Evolutionary conservation across 2,329 filamentous ascomycete genomes (phyloP), one percentile per base, ranked within the genome.

Genomic region (Ramichloridium luteum): DNA sequence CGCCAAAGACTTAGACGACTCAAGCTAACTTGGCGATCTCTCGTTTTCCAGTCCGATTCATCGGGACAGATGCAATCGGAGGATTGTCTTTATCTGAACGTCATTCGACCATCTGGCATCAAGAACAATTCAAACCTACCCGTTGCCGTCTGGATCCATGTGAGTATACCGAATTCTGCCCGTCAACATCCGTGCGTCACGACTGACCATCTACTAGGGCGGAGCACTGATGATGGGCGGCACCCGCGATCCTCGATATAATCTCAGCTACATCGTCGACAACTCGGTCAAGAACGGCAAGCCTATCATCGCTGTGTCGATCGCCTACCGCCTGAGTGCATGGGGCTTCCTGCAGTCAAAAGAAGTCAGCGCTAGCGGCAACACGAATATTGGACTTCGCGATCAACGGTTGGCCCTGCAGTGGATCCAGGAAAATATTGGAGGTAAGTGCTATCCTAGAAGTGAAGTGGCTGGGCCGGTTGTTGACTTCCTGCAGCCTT

Each of bases 281-380:
- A 58, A 62, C 30, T 51, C 53, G 10, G 48, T 56, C 14, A 47
- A 47, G 25, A 55, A 58, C 26, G 59, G 58, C 26, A 61, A 56
- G 27, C 66, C 67, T 6, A 56, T 80, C 31, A 59, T 80, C 25
- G 70, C 61, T 18, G 63, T 77, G 30, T 69, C 63, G 49, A 68
- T 77, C 49, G 72, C 70, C 53, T 74, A 80, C 53, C 66, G 78
- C 6, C 64, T 81, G 29, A 73, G 74, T 2, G 68, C 72, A 4
- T 66, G 83, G 47, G 81, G 81, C 0, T 84, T 88, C 54, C 54
- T 82, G 16, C 67, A 71, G 6, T 74, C 66, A n/a, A 52, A 53
- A 6, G 44, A 70, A 33, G 63, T 70, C 16, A 59, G 63, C 10
- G 64, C 64, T 18, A 65, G 65, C 31, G 74, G 71, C 0, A 43